phyloP scores from a whole-genome alignment of 495 filamentous ascomycete genomes.

The Daldinia childiae region DNA sequence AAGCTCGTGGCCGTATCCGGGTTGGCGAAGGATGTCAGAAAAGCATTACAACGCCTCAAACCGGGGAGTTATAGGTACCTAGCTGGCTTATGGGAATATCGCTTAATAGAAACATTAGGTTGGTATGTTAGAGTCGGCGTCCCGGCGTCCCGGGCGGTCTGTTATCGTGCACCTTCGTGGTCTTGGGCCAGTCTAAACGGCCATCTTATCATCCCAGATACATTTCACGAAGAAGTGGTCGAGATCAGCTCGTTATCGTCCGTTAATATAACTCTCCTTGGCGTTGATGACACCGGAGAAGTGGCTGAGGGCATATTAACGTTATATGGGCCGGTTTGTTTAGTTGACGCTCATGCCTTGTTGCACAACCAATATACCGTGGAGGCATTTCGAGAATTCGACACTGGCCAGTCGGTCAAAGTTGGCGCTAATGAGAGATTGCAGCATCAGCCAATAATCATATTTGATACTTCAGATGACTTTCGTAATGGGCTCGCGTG shows the following conservation, averaged over 20 bases:
- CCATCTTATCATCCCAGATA: neutral
- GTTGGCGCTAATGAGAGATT: neutral
- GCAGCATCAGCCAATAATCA: neutral
- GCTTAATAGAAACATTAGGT: neutral
- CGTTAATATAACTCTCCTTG: neutral
- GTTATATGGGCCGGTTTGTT: neutral
- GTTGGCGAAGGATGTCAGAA: neutral
- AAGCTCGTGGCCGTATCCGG: neutral
- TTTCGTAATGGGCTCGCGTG: neutral
- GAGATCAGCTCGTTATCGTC: neutral
- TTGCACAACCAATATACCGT: neutral
- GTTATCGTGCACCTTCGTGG: neutral
- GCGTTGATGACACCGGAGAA: neutral
- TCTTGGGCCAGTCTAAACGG: neutral
- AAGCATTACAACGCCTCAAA: neutral
- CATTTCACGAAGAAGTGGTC: neutral
- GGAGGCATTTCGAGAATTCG: neutral
- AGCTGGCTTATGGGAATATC: neutral
- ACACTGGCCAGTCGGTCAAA: neutral
- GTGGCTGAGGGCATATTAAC: neutral
- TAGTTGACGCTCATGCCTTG: neutral
- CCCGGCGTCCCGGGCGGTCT: neutral
- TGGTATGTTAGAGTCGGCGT: neutral
- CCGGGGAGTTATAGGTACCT: neutral
- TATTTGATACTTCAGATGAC: neutral